Percentiles rank a stretch among this genome's conserved stretches.
Evolutionary conservation across 1,139 yeast species (phyloP).

Genomic region (Taphrina betulina): DNA sequence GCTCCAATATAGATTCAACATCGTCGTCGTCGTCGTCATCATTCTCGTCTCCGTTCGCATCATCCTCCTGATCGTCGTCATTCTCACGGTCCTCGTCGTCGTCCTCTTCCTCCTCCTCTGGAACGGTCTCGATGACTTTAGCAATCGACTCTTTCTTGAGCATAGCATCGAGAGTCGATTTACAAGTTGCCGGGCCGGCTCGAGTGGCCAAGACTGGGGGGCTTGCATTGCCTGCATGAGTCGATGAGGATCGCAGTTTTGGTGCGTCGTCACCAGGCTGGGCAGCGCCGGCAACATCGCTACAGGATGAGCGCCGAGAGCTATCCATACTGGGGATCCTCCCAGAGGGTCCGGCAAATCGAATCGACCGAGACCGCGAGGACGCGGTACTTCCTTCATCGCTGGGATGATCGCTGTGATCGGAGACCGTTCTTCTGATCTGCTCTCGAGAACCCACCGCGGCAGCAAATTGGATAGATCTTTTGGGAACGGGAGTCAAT

Average conservation of each 20-base stretch:
- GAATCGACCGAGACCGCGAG: conserved; percentile 1
- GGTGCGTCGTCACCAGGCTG: background rate
- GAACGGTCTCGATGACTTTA: conserved; percentile 28
- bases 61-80: conserved; percentile 4
- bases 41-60: conserved; percentile 5
- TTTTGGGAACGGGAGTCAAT: conserved; percentile 4
- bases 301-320: conserved; percentile 19
- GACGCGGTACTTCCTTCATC: background rate
- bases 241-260: background rate
- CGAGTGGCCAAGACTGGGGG: conserved; percentile 12
- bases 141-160: conserved; percentile 25
- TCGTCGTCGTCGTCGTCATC: conserved; percentile 19
- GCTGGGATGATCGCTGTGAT: conserved; percentile 1
- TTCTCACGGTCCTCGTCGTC: conserved; percentile 17
- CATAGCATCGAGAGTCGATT: conserved; percentile 17
- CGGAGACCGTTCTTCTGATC: background rate
- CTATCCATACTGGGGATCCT: background rate
- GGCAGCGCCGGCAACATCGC: background rate
- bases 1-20: background rate
- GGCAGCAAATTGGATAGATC: background rate
- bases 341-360: conserved; percentile 3
- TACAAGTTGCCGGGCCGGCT: conserved; percentile 16
- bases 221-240: background rate
- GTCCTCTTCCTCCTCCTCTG: conserved; percentile 32
- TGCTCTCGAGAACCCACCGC: background rate